phyloP scores from a whole-genome alignment of 192 early-diverging fungal genomes.

The Coemansia sp. region DNA sequence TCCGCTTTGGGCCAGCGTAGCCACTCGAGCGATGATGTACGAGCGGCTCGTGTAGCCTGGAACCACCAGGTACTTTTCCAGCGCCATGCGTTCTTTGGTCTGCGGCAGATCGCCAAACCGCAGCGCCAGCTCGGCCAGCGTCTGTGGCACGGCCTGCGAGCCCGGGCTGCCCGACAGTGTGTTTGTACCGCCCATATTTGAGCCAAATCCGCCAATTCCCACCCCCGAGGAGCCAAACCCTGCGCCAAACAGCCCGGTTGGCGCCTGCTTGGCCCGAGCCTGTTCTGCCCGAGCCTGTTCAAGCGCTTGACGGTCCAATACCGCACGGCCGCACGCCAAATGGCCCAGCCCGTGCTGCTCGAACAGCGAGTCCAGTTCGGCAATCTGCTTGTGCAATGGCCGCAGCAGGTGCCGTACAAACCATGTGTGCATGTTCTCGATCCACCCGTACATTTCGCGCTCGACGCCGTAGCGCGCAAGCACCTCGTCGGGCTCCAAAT shows the following conservation, averaged over 20 bases:
- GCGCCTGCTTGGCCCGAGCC: neutral
- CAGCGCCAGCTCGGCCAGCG: slow-evolving; percentile 37
- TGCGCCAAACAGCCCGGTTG: neutral
- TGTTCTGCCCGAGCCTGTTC: slow-evolving; percentile 30
- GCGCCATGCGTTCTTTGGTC: slow-evolving; percentile 51
- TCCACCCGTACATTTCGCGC: slow-evolving; percentile 40
- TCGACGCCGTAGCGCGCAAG: slow-evolving; percentile 40
- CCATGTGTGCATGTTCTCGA: slow-evolving; percentile 54
- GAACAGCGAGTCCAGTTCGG: slow-evolving; percentile 44
- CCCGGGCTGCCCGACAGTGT: slow-evolving; percentile 1
- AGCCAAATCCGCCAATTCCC: slow-evolving; percentile 19
- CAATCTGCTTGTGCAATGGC: slow-evolving; percentile 47
- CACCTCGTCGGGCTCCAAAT: slow-evolving; percentile 51
- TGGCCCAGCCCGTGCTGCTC: slow-evolving; percentile 45
- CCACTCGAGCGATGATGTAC: slow-evolving; percentile 49
- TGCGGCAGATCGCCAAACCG: slow-evolving; percentile 41
- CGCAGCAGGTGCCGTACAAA: slow-evolving; percentile 50
- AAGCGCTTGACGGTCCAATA: slow-evolving; percentile 31
- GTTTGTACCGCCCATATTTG: slow-evolving; percentile 12
- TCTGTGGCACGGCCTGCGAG: slow-evolving; percentile 29
- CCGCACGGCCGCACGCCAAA: slow-evolving; percentile 40
- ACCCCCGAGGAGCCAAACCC: slow-evolving; percentile 9
- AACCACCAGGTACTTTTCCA: slow-evolving; percentile 53
- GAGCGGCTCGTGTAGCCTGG: slow-evolving; percentile 39
- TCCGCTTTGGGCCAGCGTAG: slow-evolving; percentile 40